Percentiles rank a stretch among this genome's conserved stretches.
Conservation (phyloP, 1,139 yeast species). For the Saccharomyces pastorianus region DNA sequence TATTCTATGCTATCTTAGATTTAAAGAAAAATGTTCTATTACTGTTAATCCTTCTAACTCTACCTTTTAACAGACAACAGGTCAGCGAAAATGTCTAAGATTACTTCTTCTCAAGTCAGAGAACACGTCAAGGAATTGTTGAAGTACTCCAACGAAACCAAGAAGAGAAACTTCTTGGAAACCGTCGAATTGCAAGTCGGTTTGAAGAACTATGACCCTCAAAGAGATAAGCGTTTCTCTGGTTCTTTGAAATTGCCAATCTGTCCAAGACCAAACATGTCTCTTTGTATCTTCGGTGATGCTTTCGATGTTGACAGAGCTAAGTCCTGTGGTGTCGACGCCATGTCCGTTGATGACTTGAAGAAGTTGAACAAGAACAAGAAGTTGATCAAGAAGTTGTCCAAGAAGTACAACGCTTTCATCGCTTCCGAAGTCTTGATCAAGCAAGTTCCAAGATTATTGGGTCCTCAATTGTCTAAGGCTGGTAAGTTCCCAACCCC, state of each 20-base stretch:
- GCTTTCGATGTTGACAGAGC: constrained; percentile 99
- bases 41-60: too few relatives aligned
- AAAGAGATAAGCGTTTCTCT: constrained; percentile 99
- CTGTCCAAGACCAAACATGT: constrained; percentile 99
- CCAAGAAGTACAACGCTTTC: constrained; percentile 99
- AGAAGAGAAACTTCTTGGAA: constrained; percentile 99
- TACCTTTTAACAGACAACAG: not conserved
- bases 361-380: constrained; percentile 99
- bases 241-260: constrained; percentile 97
- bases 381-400: constrained; percentile 98
- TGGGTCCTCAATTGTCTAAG: constrained; percentile 99
- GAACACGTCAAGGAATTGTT: constrained; percentile 91
- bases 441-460: constrained; percentile 99
- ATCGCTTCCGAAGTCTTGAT: constrained; percentile 98
- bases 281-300: constrained; percentile 99
- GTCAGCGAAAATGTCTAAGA: constrained; percentile 68
- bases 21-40: too few relatives aligned
- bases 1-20: too few relatives aligned
- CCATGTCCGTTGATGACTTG: constrained; percentile 99
- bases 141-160: constrained; percentile 86
- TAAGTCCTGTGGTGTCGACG: constrained; percentile 97
- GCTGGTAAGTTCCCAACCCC: constrained; percentile 99
- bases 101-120: constrained; percentile 89
- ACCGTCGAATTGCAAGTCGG: constrained; percentile 99
- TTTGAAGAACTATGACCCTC: constrained; percentile 99